These are phyloP conservation scores for Zopfia rhizophila DNA, from an alignment of 2,329 filamentous ascomycete species.

Conservation along the genomic window DNA sequence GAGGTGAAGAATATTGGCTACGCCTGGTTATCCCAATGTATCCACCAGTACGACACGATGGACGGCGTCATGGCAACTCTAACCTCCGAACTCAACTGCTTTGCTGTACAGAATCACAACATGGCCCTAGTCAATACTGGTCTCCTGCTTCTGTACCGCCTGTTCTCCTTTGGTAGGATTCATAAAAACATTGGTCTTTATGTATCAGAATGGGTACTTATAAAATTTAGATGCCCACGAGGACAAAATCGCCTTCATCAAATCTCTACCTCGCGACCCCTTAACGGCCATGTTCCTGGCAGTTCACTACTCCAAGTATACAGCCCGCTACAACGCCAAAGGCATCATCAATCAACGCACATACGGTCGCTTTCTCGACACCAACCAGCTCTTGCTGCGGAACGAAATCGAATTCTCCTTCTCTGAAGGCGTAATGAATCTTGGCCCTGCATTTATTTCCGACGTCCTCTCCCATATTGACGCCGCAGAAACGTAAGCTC, in stretches of 20 bases:
- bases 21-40: constrained; percentile 40
- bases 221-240: constrained; percentile 25
- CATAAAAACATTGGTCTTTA: too few species aligned
- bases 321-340: constrained; percentile 44
- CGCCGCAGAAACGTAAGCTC: constrained; percentile 18
- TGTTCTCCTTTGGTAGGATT: constrained; percentile 30
- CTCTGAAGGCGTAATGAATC: constrained; percentile 35
- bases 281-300: constrained; percentile 40
- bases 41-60: constrained; percentile 39
- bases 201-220: neutral
- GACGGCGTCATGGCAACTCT: constrained; percentile 46
- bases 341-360: constrained; percentile 44
- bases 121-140: constrained; percentile 38
- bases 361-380: constrained; percentile 42
- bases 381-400: constrained; percentile 38
- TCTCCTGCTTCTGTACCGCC: constrained; percentile 36
- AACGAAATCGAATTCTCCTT: constrained; percentile 44
- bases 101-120: constrained; percentile 36
- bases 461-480: constrained; percentile 29
- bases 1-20: constrained; percentile 18
- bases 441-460: constrained; percentile 38
- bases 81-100: constrained; percentile 37
- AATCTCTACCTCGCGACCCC: constrained; percentile 34
- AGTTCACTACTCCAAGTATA: constrained; percentile 37
- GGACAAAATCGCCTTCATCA: constrained; percentile 32